A percentile compares a stretch with the other conserved stretches of the same genome.
phyloP scores from a whole-genome alignment of 371 early-diverging fungal genomes.

The Mortierella sp. region DNA sequence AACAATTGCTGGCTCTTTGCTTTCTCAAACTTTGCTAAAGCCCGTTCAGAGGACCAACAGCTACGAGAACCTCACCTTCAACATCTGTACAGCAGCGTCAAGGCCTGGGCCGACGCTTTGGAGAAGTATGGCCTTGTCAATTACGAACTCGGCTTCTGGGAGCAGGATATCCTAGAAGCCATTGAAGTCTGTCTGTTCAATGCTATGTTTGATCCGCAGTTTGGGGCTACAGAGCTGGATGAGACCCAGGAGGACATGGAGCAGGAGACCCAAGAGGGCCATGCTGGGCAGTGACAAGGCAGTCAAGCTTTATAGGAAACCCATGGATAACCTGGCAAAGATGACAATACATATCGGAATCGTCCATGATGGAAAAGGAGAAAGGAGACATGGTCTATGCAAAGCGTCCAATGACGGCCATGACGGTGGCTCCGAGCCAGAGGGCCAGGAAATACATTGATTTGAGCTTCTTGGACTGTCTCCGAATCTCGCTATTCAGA shows the following conservation, averaged over 20 bases:
- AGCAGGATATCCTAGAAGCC: conserved; percentile 78
- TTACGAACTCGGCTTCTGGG: conserved; percentile 90
- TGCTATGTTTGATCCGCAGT: conserved; percentile 10
- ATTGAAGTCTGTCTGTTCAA: conserved; percentile 65
- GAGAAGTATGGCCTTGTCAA: conserved; percentile 84
- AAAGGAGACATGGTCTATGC: conserved; percentile 56
- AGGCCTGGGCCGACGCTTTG: conserved; percentile 80
- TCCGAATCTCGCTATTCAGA: conserved; percentile 60
- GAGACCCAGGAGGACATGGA: background rate
- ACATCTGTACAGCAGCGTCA: conserved; percentile 70
- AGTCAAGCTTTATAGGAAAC: too few species aligned
- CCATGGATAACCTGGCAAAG: too few species aligned
- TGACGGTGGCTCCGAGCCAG: conserved; percentile 74
- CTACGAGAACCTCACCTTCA: conserved; percentile 69
- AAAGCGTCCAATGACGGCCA: conserved; percentile 84
- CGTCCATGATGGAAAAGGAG: background rate
- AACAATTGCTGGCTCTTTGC: conserved; percentile 87
- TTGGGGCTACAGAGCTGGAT: too few species aligned
- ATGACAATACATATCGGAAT: too few species aligned
- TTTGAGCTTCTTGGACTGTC: conserved; percentile 30
- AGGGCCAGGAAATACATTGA: conserved; percentile 60
- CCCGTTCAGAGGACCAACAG: conserved; percentile 66
- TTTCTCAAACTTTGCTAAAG: conserved; percentile 69
- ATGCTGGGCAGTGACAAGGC: too few species aligned
- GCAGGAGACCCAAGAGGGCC: background rate